Percentiles rank a stretch among this genome's conserved stretches.
phyloP scores from a whole-genome alignment of 331 rosid species.

The Malus hybrid region DNA sequence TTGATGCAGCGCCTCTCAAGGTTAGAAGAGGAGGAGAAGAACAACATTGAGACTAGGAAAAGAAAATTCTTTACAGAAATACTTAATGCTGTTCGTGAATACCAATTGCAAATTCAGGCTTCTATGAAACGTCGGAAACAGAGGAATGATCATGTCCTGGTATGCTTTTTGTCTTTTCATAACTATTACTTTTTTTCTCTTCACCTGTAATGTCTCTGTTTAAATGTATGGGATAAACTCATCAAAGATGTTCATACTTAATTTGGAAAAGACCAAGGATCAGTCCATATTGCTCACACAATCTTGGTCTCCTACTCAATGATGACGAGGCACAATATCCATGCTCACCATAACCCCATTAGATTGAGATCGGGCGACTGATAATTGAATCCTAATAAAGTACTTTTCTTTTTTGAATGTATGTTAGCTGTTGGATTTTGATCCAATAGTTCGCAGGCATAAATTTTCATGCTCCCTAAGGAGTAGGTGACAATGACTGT shows the following conservation, averaged over 20 bases:
- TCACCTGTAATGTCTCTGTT: not conserved
- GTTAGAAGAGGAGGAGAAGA: constrained; percentile 85
- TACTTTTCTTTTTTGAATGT: not conserved
- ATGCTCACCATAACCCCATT: not conserved
- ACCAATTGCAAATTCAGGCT: constrained; percentile 92
- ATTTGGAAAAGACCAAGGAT: not conserved
- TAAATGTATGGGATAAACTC: not conserved
- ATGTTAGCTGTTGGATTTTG: not conserved
- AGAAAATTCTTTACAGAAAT: constrained; percentile 85
- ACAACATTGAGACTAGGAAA: constrained; percentile 79
- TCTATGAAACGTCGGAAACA: constrained; percentile 88
- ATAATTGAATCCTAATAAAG: not conserved
- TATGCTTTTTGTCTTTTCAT: constrained; percentile 16
- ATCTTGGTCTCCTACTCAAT: not conserved
- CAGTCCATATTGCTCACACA: not conserved
- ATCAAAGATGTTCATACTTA: not conserved
- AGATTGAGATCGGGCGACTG: not conserved
- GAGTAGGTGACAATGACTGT: not conserved
- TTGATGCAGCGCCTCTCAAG: constrained; percentile 82
- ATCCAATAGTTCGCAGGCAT: not conserved
- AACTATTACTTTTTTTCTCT: not conserved
- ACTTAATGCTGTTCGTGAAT: constrained; percentile 89
- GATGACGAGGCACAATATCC: not conserved
- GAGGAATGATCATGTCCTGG: constrained; percentile 84
- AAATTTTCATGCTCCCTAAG: not conserved